These are phyloP conservation scores for Lentinus brumalis DNA, from an alignment of 768 basidiomycete genomes.

Conservation along the genomic window DNA sequence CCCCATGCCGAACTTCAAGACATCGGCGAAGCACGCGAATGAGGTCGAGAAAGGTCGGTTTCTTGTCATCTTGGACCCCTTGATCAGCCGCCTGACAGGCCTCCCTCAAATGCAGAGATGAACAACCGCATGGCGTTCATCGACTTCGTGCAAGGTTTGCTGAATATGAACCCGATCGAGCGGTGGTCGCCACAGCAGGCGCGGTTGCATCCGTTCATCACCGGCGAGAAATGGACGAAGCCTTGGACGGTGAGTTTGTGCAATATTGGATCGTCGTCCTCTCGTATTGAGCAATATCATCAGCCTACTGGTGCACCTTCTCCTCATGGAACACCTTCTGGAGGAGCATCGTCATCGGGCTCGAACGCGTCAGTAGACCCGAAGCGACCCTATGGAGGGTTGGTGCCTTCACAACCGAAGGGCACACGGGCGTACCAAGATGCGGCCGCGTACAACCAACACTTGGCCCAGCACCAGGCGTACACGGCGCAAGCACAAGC, in stretches of 20 bases:
- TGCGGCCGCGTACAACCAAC: constrained; percentile 92
- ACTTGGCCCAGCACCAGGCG: constrained; percentile 90
- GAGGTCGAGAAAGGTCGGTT: constrained; percentile 88
- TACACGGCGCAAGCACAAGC: constrained; percentile 87
- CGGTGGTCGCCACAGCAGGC: constrained; percentile 99
- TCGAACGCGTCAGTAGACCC: constrained; percentile 51
- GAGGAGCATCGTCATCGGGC: constrained; percentile 32
- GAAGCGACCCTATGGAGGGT: constrained; percentile 90
- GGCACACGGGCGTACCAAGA: constrained; percentile 87
- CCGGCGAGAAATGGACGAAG: constrained; percentile 92
- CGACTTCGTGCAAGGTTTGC: constrained; percentile 93
- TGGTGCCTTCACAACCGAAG: constrained; percentile 87
- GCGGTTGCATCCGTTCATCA: constrained; percentile 94
- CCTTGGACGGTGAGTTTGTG: constrained; percentile 64
- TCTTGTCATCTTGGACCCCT: not conserved
- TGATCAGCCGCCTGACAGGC: not conserved
- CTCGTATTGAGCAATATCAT: not conserved
- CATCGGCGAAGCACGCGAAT: constrained; percentile 61
- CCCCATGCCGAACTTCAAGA: constrained; percentile 87
- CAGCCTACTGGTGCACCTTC: constrained; percentile 27
- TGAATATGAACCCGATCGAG: constrained; percentile 92
- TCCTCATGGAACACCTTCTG: constrained; percentile 3
- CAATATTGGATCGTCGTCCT: not conserved
- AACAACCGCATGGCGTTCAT: constrained; percentile 94
- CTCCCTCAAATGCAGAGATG: constrained; percentile 59